Evolutionary conservation across 306 rosid genomes (phyloP).

Genomic region (Castanea crenata): DNA sequence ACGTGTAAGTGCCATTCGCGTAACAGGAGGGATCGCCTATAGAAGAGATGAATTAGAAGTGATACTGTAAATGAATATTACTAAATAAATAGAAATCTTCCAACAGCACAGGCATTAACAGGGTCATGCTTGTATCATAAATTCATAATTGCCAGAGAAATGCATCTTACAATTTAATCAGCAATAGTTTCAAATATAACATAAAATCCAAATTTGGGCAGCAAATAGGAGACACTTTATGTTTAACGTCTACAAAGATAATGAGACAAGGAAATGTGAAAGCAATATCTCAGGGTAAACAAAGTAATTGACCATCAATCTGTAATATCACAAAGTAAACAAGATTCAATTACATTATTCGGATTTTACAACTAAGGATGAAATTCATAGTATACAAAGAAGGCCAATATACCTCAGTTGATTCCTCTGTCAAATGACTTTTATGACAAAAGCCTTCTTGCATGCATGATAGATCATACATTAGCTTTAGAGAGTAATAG

Average conservation of each 20-base stretch:
- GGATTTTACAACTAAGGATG: background rate
- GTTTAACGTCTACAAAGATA: background rate
- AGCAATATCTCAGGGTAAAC: background rate
- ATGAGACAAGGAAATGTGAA: background rate
- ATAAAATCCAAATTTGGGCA: background rate
- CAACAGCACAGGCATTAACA: constrained; percentile 11
- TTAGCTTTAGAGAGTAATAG: background rate
- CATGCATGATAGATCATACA: background rate
- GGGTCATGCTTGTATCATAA: constrained; percentile 10
- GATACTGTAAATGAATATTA: constrained; percentile 13
- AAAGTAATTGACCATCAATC: background rate
- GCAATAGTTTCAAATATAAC: background rate
- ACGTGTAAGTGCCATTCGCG: constrained; percentile 96
- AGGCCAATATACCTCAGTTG: background rate
- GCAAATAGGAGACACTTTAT: background rate
- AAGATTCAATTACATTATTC: background rate
- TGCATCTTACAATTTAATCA: background rate
- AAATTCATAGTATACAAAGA: background rate
- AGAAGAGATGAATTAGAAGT: constrained; percentile 26
- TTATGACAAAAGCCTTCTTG: background rate
- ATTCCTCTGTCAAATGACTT: background rate
- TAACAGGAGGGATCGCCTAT: constrained; percentile 97
- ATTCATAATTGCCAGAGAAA: background rate
- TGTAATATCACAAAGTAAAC: background rate
- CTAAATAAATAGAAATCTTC: constrained; percentile 16